phyloP scores from a whole-genome alignment of 73 alveolate species.

The Paramecium bursaria region DNA sequence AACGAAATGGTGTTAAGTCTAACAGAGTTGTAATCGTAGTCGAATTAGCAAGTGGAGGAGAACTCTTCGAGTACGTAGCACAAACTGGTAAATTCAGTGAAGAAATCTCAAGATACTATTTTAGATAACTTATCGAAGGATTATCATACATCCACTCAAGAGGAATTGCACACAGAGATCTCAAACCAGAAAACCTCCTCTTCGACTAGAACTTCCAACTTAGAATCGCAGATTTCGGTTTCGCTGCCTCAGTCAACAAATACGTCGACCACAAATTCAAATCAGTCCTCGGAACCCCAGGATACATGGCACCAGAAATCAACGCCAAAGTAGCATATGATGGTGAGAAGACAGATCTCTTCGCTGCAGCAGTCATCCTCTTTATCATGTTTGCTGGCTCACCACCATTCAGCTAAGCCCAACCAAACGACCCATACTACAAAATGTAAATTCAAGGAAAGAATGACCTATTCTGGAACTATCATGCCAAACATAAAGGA shows the following conservation, averaged over 20 bases:
- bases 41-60: conserved; percentile 76
- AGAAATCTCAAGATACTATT: conserved; percentile 75
- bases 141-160: conserved; percentile 78
- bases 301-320: conserved; percentile 86
- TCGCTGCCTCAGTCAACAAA: conserved; percentile 73
- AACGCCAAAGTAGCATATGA: conserved; percentile 67
- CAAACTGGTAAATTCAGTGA: conserved; percentile 80
- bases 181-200: conserved; percentile 90
- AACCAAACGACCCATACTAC: conserved; percentile 66
- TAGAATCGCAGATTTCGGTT: conserved; percentile 93
- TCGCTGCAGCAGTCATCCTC: conserved; percentile 79
- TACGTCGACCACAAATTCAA: conserved; percentile 56
- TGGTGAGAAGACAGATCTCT: conserved; percentile 76
- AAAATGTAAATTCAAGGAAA: conserved; percentile 39
- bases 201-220: conserved; percentile 81
- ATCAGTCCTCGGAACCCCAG: conserved; percentile 74
- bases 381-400: conserved; percentile 75
- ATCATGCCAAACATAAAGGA: conserved; percentile 66
- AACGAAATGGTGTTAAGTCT: conserved; percentile 61
- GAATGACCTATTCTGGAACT: conserved; percentile 76
- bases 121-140: conserved; percentile 78
- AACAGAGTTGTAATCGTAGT: conserved; percentile 68
- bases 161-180: conserved; percentile 88
- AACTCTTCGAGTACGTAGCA: conserved; percentile 75
- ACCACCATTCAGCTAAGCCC: conserved; percentile 79